A percentile compares a stretch with the other conserved stretches of the same genome.
Conservation (phyloP, 306 rosid genomes). For the Sicyos edulis region DNA sequence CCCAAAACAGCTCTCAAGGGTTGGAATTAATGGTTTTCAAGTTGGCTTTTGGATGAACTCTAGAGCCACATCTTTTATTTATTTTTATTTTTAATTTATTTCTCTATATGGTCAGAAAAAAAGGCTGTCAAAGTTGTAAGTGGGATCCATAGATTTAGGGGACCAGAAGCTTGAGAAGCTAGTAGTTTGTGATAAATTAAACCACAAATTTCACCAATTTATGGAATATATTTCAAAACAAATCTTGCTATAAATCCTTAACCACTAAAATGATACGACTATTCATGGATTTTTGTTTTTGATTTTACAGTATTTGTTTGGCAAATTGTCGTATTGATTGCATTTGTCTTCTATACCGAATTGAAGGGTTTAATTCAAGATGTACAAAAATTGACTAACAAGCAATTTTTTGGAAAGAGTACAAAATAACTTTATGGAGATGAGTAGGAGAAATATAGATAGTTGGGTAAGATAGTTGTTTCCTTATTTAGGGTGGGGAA, state of each 20-base stretch:
- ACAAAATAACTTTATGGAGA: not conserved
- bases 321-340: not conserved
- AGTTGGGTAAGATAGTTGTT: too few relatives aligned
- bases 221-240: not conserved
- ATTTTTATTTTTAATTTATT: not conserved
- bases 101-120: conserved; percentile 20
- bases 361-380: not conserved
- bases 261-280: not conserved
- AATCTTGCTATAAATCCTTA: not conserved
- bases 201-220: not conserved
- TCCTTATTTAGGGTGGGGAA: too few relatives aligned
- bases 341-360: not conserved
- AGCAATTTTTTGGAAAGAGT: not conserved
- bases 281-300: not conserved
- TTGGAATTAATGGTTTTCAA: conserved; percentile 1
- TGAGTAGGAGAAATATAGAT: not conserved
- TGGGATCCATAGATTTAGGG: conserved; percentile 18
- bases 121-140: conserved; percentile 25
- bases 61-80: conserved; percentile 38
- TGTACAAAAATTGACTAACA: not conserved
- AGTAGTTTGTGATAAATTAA: not conserved
- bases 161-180: conserved; percentile 1
- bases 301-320: not conserved
- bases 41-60: conserved; percentile 48
- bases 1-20: conserved; percentile 29